Conservation (phyloP, 83 land plant genomes). For the Picea abies region DNA sequence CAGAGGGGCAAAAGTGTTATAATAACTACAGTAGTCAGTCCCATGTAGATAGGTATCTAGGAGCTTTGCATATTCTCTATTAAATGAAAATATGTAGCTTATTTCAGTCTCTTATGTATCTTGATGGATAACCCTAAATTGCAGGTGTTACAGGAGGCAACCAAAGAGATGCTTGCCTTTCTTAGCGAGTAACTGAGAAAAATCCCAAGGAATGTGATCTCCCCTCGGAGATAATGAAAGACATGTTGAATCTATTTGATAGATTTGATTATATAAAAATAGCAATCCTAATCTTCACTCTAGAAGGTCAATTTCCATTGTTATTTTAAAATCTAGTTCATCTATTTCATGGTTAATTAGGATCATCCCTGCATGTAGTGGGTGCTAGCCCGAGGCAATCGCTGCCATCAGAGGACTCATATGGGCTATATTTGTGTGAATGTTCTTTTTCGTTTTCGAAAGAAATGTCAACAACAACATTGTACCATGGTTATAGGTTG, state of each 20-base stretch:
- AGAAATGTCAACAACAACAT: not conserved
- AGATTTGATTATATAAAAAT: not conserved
- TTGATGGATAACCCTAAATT: not conserved
- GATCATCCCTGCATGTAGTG: not conserved
- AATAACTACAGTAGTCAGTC: not conserved
- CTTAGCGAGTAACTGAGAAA: not conserved
- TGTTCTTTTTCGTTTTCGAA: not conserved
- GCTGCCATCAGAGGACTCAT: no score
- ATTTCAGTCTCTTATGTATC: not conserved
- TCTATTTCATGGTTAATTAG: not conserved
- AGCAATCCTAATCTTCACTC: not conserved
- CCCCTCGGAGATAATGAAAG: conserved; percentile 1
- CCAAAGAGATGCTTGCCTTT: conserved; percentile 8
- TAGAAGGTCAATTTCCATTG: not conserved
- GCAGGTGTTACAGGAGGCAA: not conserved
- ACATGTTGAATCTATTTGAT: not conserved
- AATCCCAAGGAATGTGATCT: conserved; percentile 9
- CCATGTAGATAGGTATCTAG: not conserved
- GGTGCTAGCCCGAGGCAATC: not conserved
- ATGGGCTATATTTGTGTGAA: not conserved
- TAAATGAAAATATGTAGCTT: not conserved
- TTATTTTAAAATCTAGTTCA: not conserved
- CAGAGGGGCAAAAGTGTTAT: not conserved
- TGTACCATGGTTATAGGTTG: not conserved
- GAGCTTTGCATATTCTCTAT: not conserved